Base-by-base conservation (phyloP, 768 basidiomycete species). In the Amyloporia xantha region DNA sequence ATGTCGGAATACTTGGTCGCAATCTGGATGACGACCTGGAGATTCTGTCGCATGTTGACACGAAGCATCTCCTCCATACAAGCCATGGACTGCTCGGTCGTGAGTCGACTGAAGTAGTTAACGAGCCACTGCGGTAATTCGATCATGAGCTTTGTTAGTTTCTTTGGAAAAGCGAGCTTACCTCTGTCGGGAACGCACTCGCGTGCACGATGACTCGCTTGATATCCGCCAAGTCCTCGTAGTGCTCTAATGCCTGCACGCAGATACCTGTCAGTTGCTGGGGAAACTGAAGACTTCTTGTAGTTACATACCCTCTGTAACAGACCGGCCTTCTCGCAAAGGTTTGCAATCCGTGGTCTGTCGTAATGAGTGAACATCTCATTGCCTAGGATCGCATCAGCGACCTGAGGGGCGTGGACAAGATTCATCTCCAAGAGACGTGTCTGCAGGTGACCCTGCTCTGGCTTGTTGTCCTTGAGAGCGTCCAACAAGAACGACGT, bases 1-100 rank as follows among this genome's bases (percentile, higher is more conserved):
- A 99, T 87, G 58, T 98, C 96, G 5, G 94, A 97, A 68, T 98
- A 99, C 70, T 98, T 98, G 48, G 94, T 98, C 13, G 95, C 93
- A 57, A 97, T 91, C 68, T 98, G 94, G 48, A 98, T 86, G 43
- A 93, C 96, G 45, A 94, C 81, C 62, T 96, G 92, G 35, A 98
- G 73, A 68, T 98, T 99, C 71, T 98, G 94, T 40, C 95, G 87
- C 57, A 99, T 96, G 69, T 99, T 97, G 58, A 94, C 81, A 40
- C 83, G 77, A 47, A 99, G 78, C 96, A 98, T 98, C 70, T 99
- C 96, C 58, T 97, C 84, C 69, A 99, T 71, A 67, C 92, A 97
- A 4, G 82, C 85, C 78, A 97, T 86, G 0, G 96, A 95, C 66
- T 99, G 94, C 58, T 98, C 96, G 6, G 94, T 93, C 2, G 96